A percentile compares a stretch with the other conserved stretches of the same genome.
Evolutionary conservation across 805 yeast genomes (phyloP).

Genomic region (Saccharomycopsis synnaedendra): DNA sequence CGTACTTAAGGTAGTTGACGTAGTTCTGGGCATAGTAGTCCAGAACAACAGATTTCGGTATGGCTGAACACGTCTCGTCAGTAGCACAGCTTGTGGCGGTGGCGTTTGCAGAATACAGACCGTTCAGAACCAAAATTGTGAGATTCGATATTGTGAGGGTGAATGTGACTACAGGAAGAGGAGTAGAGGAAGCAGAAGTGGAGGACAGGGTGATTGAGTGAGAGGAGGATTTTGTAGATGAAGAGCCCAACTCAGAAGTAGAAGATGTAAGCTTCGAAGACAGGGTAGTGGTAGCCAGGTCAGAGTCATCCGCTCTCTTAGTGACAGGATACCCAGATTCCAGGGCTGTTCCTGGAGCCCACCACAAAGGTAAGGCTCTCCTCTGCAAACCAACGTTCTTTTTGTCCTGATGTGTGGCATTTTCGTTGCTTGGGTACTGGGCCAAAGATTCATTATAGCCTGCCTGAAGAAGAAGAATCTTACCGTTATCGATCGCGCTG

Average conservation of each 20-base stretch:
- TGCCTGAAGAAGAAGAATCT: constrained; percentile 19
- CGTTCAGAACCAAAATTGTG: constrained; percentile 2
- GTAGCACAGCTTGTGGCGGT: neutral
- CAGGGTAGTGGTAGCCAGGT: neutral
- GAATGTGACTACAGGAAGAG: neutral
- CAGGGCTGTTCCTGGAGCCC: too few species aligned
- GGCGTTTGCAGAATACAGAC: constrained; percentile 1
- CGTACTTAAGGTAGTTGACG: constrained; percentile 21
- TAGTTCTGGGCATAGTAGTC: constrained; percentile 7
- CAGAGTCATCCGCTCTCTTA: neutral
- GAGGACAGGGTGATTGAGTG: constrained; percentile 1
- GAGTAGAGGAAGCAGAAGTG: neutral
- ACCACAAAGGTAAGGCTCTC: too few species aligned
- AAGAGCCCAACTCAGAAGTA: neutral
- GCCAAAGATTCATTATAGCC: constrained; percentile 15
- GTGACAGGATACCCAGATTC: neutral
- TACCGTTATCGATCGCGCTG: constrained; percentile 26
- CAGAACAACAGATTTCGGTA: constrained; percentile 11
- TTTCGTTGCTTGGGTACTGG: neutral
- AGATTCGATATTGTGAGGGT: neutral
- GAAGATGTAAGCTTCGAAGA: neutral
- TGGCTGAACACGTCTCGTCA: neutral
- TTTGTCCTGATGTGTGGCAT: neutral
- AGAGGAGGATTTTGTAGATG: too few species aligned
- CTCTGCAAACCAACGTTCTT: neutral